Base-by-base conservation (phyloP, 495 filamentous ascomycete species). In the Jackrogersella minutella region DNA sequence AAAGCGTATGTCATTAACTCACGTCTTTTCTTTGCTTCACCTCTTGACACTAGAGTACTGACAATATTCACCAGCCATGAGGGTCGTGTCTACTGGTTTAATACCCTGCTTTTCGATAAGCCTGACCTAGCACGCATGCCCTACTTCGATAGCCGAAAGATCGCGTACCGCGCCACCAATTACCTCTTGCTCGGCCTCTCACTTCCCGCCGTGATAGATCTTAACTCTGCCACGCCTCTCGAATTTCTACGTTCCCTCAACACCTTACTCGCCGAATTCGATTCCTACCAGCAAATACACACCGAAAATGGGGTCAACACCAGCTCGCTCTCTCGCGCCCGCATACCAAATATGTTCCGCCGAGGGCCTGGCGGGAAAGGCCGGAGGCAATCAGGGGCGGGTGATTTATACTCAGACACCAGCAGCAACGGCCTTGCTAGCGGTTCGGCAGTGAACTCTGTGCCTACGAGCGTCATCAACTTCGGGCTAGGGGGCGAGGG, bases 1-100 rank as follows among this genome's bases (percentile, higher is more conserved):
- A 97, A 96, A 79, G 89, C 91, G 91, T 96, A 78, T 77, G 90
- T 85, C 44, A 5, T 33, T 34, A 16, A 26, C 17, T 33, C 37
- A n/a, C 51, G 44, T 24, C 21, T 11, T 11, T n/a, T 6, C 16
- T 36, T 36, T 17, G 21, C 24, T 1, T 5, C n/a, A 19, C 28
- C 14, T 41, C 26, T 21, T 65, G n/a, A 34, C 14, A 34, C 28
- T 31, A 44, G 24, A 26, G 16, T 8, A 47, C 73, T 75, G 40
- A 77, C 62, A 53, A 10, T 40, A 17, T 44, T n/a, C 44, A 51
- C 33, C 70, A 97, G 93, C 19, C 91, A 97, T 67, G 92, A 96
- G 79, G 94, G 96, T 47, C 89, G 90, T 51, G 88, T 97, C 19
- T 97, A 97, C 80, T 98, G 94, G 93, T 97, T 97, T 77, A 97